A percentile compares a stretch with the other conserved stretches of the same genome.
Conservation (phyloP, 2,329 filamentous ascomycete genomes). For the Aureobasidium sp. region DNA sequence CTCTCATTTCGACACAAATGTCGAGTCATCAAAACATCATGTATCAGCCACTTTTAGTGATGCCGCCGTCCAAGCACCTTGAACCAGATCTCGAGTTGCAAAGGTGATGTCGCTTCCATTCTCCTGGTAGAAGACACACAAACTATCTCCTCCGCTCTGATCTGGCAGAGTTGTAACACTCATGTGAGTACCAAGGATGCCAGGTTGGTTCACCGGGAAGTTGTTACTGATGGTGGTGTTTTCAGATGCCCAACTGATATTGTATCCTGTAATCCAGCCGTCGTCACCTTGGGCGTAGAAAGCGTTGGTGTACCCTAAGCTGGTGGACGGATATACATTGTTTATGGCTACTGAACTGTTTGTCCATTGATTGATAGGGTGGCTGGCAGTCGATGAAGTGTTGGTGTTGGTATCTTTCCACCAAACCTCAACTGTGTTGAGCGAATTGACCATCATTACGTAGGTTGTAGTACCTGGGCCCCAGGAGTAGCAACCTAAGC, state of each 20-base stretch:
- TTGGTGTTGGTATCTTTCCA: slow-evolving; percentile 39
- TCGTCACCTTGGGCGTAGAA: slow-evolving; percentile 33
- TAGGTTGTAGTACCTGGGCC: slow-evolving; percentile 34
- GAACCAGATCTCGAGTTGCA: slow-evolving; percentile 25
- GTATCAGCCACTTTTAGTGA: slow-evolving; percentile 7
- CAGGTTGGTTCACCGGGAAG: slow-evolving; percentile 30
- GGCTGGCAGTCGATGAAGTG: slow-evolving; percentile 23
- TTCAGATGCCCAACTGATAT: slow-evolving; percentile 33
- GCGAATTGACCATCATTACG: slow-evolving; percentile 36
- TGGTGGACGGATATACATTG: slow-evolving; percentile 33
- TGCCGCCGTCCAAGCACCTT: slow-evolving; percentile 25
- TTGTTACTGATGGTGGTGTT: slow-evolving; percentile 29
- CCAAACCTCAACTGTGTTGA: slow-evolving; percentile 35
- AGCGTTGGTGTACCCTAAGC: slow-evolving; percentile 36
- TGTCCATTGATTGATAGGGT: slow-evolving; percentile 36
- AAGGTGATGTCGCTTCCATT: slow-evolving; percentile 26
- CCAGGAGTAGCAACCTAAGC: slow-evolving; percentile 40
- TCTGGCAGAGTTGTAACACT: slow-evolving; percentile 32
- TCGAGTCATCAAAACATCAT: background rate
- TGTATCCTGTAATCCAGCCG: slow-evolving; percentile 32
- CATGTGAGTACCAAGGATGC: slow-evolving; percentile 35
- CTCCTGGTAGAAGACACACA: slow-evolving; percentile 30
- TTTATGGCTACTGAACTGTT: slow-evolving; percentile 27
- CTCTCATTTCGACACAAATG: no score
- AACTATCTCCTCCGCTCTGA: slow-evolving; percentile 23